Evolutionary conservation across 306 rosid genomes (phyloP).

Genomic region (Fragaria nilgerrensis): DNA sequence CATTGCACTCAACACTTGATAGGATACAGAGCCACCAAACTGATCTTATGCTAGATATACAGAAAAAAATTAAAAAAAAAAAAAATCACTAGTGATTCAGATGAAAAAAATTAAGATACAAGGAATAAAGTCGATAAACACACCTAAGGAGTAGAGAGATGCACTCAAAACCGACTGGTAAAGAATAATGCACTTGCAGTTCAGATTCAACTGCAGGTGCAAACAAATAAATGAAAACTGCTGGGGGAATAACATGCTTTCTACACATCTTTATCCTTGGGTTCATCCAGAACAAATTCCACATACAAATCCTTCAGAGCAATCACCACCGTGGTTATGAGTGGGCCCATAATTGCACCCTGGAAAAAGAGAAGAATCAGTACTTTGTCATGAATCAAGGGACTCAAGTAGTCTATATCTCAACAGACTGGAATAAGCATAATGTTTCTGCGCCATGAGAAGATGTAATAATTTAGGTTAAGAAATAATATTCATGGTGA

Average conservation of each 20-base stretch:
- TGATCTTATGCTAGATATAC: conserved; percentile 12
- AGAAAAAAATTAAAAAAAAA: neutral
- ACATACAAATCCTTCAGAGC: conserved; percentile 87
- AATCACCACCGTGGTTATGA: conserved; percentile 87
- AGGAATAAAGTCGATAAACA: conserved; percentile 5
- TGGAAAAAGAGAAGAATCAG: conserved; percentile 19
- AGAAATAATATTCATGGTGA: neutral
- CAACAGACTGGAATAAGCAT: neutral
- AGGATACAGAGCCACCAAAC: neutral
- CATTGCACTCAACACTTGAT: neutral
- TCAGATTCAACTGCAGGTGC: conserved; percentile 25
- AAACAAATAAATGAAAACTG: conserved; percentile 22
- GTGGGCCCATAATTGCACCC: conserved; percentile 99
- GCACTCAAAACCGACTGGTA: conserved; percentile 26
- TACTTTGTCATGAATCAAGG: neutral
- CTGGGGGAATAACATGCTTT: conserved; percentile 13
- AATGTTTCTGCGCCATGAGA: neutral
- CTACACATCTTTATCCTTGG: conserved; percentile 41
- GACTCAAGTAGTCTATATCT: neutral
- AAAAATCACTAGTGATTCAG: neutral
- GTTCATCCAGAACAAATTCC: conserved; percentile 79
- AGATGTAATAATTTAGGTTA: neutral
- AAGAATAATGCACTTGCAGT: conserved; percentile 31
- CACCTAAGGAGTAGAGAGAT: conserved; percentile 24
- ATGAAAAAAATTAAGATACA: conserved; percentile 24